Evolutionary conservation across 2,329 filamentous ascomycete genomes (phyloP).

Genomic region (Verticillium longisporum): DNA sequence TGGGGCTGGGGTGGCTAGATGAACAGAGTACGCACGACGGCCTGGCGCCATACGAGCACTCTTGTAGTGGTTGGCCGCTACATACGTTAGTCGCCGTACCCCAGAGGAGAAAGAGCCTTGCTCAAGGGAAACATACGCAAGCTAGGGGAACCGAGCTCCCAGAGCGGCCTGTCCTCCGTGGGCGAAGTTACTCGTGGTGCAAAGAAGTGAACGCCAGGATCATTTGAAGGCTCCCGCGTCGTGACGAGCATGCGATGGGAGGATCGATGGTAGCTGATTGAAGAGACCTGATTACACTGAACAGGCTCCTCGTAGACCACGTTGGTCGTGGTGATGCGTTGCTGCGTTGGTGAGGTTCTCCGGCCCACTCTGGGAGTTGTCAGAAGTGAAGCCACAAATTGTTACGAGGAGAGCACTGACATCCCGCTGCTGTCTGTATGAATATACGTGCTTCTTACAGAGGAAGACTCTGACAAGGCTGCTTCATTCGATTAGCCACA

Average conservation of each 20-base stretch:
- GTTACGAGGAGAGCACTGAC: conserved; percentile 19
- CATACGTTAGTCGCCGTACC: not conserved
- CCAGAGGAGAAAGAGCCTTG: not conserved
- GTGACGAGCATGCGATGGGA: conserved; percentile 35
- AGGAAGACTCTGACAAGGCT: conserved; percentile 25
- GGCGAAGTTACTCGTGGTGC: conserved; percentile 22
- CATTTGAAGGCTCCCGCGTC: conserved; percentile 24
- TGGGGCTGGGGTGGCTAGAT: conserved; percentile 35
- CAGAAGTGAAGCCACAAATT: not conserved
- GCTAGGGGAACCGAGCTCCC: conserved; percentile 26
- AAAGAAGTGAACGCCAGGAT: conserved; percentile 29
- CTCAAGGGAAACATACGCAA: conserved; percentile 16
- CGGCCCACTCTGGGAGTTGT: not conserved
- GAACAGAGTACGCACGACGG: conserved; percentile 23
- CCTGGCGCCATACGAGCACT: conserved; percentile 20
- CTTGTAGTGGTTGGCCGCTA: conserved; percentile 17
- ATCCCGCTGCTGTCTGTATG: conserved; percentile 33
- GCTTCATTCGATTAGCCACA: conserved; percentile 6
- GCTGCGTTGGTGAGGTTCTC: not conserved
- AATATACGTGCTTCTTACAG: conserved; percentile 31
- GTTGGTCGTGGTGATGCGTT: not conserved
- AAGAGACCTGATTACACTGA: conserved; percentile 32
- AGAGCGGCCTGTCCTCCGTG: conserved; percentile 22
- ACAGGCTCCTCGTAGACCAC: not conserved
- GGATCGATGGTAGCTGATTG: conserved; percentile 38